These are phyloP conservation scores for Colletotrichum siamense DNA, from an alignment of 2,329 filamentous ascomycete species.

Conservation along the genomic window DNA sequence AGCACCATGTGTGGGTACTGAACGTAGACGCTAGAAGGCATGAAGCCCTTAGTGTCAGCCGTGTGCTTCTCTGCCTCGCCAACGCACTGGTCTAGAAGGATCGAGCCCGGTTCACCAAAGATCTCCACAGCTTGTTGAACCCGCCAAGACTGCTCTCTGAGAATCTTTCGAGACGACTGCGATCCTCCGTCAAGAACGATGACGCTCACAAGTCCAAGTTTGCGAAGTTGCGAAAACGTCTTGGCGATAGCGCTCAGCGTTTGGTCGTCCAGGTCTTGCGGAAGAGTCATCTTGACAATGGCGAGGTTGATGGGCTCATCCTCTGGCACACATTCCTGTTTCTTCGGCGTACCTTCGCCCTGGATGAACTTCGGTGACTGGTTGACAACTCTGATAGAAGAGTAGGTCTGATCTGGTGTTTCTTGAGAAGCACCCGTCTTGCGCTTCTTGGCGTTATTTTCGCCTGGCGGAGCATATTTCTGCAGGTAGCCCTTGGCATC, in stretches of 20 bases:
- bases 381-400: constrained; percentile 33
- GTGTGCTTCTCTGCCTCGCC: background rate
- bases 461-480: constrained; percentile 64
- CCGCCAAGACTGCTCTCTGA: constrained; percentile 71
- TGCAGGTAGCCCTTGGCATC: constrained; percentile 92
- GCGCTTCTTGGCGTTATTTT: background rate
- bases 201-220: constrained; percentile 81
- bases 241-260: constrained; percentile 78
- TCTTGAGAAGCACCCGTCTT: background rate
- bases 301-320: constrained; percentile 66
- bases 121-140: constrained; percentile 77
- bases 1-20: constrained; percentile 29
- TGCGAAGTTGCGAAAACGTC: constrained; percentile 83
- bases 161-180: constrained; percentile 43
- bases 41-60: constrained; percentile 5
- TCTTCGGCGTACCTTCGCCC: constrained; percentile 32
- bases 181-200: constrained; percentile 79
- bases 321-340: constrained; percentile 26
- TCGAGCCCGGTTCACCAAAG: constrained; percentile 70
- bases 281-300: constrained; percentile 81
- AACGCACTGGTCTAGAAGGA: constrained; percentile 53
- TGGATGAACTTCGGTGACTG: constrained; percentile 42
- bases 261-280: constrained; percentile 72
- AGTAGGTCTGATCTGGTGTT: constrained; percentile 6
- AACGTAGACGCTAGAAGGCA: constrained; percentile 18